phyloP scores from a whole-genome alignment of 805 yeast genomes.

The Starmerella powellii region DNA sequence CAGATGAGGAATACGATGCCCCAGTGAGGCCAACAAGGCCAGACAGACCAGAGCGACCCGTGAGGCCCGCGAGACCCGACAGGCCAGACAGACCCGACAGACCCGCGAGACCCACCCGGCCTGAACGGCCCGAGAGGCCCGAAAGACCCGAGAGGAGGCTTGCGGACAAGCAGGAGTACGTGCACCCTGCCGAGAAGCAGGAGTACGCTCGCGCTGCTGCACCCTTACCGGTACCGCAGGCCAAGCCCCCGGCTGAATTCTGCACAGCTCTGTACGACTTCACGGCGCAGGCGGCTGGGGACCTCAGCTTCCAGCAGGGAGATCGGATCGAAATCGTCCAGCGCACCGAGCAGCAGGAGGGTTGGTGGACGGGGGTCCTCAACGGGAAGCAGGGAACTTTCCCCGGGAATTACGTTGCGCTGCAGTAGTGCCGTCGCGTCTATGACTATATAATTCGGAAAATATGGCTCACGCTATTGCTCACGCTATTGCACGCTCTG shows the following conservation, averaged over 20 bases:
- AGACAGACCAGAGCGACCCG: slow-evolving; percentile 13
- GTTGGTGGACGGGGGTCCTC: slow-evolving; percentile 94
- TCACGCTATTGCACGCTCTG: too few species aligned
- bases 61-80: slow-evolving; percentile 9
- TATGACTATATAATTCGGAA: background rate
- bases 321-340: slow-evolving; percentile 72
- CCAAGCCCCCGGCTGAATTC: slow-evolving; percentile 29
- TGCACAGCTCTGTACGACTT: slow-evolving; percentile 90
- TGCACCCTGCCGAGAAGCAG: background rate
- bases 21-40: background rate
- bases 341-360: slow-evolving; percentile 72
- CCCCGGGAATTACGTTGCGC: slow-evolving; percentile 92
- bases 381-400: slow-evolving; percentile 84
- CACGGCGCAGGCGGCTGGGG: slow-evolving; percentile 87
- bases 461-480: background rate
- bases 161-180: background rate
- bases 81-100: too few species aligned
- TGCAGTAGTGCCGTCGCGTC: slow-evolving; percentile 23
- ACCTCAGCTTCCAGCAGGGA: slow-evolving; percentile 77
- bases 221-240: slow-evolving; percentile 17
- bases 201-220: background rate
- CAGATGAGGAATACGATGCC: background rate
- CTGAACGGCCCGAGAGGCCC: too few species aligned
- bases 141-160: background rate
- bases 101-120: too few species aligned